Conservation (phyloP, 345 rosid genomes). For the Arabidopsis suecica region DNA sequence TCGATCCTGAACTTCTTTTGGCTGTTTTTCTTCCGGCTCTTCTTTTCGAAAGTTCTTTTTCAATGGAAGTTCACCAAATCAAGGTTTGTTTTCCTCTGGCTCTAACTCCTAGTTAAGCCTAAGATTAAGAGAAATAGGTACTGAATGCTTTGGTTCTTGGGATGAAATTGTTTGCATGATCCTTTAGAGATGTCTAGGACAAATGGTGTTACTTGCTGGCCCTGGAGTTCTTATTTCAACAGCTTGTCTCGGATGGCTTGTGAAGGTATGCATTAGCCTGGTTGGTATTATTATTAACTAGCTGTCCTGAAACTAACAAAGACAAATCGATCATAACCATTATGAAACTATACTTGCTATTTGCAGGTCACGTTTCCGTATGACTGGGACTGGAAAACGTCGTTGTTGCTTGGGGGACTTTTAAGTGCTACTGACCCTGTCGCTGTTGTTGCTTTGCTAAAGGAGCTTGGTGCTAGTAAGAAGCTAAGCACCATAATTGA, state of each 20-base stretch:
- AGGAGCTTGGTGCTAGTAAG: slow-evolving; percentile 98
- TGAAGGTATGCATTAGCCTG: slow-evolving; percentile 62
- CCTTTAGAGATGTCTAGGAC: slow-evolving; percentile 55
- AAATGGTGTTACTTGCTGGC: slow-evolving; percentile 94
- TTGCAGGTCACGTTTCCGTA: slow-evolving; percentile 87
- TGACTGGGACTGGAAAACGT: slow-evolving; percentile 89
- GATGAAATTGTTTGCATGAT: neutral
- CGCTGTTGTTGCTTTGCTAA: slow-evolving; percentile 93
- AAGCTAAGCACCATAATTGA: slow-evolving; percentile 91
- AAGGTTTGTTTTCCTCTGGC: slow-evolving; percentile 57
- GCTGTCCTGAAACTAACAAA: neutral
- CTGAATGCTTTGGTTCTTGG: neutral
- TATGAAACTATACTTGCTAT: neutral
- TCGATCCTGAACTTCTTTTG: slow-evolving; percentile 83
- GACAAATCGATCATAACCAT: neutral
- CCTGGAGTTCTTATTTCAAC: slow-evolving; percentile 96
- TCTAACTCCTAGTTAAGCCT: neutral
- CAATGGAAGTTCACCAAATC: slow-evolving; percentile 95
- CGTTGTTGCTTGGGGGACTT: slow-evolving; percentile 95
- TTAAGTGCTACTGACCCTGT: slow-evolving; percentile 98
- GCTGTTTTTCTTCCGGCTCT: slow-evolving; percentile 98
- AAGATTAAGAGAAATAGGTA: neutral
- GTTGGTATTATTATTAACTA: neutral
- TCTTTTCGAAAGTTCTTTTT: slow-evolving; percentile 93
- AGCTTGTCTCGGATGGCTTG: slow-evolving; percentile 68